Percentiles rank a stretch among this genome's conserved stretches.
Evolutionary conservation across 2,329 filamentous ascomycete species (phyloP).

Genomic region (Aspergillus sp.): DNA sequence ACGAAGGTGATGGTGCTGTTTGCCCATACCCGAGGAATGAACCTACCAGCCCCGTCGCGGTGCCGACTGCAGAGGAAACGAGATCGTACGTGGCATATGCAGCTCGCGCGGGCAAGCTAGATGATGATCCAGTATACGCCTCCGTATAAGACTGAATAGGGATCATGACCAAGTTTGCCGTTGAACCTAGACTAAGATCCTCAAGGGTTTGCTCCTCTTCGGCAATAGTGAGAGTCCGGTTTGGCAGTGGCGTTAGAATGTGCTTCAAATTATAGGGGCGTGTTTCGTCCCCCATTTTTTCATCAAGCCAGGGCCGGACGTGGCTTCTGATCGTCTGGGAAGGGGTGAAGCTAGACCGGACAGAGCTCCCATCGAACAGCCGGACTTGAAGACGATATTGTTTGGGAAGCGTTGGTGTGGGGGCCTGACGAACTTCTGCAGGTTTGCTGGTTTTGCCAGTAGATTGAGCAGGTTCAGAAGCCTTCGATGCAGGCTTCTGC

Average conservation of each 20-base stretch:
- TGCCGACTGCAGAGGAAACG: slow-evolving; percentile 38
- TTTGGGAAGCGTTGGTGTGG: slow-evolving; percentile 18
- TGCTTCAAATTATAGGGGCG: slow-evolving; percentile 79
- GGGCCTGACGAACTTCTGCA: slow-evolving; percentile 5
- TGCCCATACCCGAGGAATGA: slow-evolving; percentile 40
- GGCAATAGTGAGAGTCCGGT: slow-evolving; percentile 64
- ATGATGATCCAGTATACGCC: slow-evolving; percentile 47
- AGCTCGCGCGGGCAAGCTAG: slow-evolving; percentile 38
- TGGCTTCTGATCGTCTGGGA: slow-evolving; percentile 57
- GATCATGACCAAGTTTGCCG: slow-evolving; percentile 76
- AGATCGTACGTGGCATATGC: slow-evolving; percentile 37
- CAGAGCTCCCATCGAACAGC: slow-evolving; percentile 75
- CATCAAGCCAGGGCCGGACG: slow-evolving; percentile 74
- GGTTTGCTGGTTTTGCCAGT: slow-evolving; percentile 4
- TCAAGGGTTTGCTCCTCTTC: slow-evolving; percentile 68
- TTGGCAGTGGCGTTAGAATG: slow-evolving; percentile 73
- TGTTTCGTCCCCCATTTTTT: slow-evolving; percentile 51
- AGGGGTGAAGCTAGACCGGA: slow-evolving; percentile 67
- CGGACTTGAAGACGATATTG: slow-evolving; percentile 68
- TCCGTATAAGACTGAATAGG: slow-evolving; percentile 60
- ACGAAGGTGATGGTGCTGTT: slow-evolving; percentile 10
- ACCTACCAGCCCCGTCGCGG: slow-evolving; percentile 39
- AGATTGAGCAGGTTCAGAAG: slow-evolving; percentile 5
- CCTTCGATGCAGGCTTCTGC: slow-evolving; percentile 8
- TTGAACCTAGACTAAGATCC: slow-evolving; percentile 70